Percentiles rank a stretch among this genome's conserved stretches.
Evolutionary conservation across 2,329 filamentous ascomycete species (phyloP).

Genomic region (Trichoderma sp.): DNA sequence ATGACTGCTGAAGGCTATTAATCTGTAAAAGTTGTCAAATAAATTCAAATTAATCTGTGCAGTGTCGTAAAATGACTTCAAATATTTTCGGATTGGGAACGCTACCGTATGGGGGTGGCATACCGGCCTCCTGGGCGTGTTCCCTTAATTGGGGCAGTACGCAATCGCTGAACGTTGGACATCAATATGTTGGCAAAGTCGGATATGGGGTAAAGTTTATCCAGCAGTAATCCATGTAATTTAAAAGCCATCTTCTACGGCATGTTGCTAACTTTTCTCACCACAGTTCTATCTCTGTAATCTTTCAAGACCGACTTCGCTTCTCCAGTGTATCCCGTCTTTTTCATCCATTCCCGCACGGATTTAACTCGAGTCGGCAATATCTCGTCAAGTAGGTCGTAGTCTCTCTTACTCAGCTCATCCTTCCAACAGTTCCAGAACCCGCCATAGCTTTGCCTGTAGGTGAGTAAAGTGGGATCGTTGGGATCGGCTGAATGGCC

Average conservation of each 20-base stretch:
- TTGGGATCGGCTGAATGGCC: not conserved
- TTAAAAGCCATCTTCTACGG: not conserved
- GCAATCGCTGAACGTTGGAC: too few species aligned
- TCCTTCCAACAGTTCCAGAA: constrained; percentile 10
- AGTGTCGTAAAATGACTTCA: not conserved
- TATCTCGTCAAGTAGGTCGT: not conserved
- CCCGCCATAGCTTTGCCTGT: not conserved
- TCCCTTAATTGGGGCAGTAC: too few species aligned
- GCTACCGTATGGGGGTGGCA: not conserved
- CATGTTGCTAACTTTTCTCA: not conserved
- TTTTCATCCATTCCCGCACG: not conserved
- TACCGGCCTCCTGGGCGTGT: too few species aligned
- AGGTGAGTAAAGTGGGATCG: not conserved
- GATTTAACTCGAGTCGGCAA: not conserved
- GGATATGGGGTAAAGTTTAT: not conserved
- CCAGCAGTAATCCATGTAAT: not conserved
- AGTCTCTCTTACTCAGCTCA: not conserved
- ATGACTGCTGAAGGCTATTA: too few species aligned
- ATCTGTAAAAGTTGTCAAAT: too few species aligned
- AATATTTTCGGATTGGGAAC: not conserved
- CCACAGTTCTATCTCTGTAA: not conserved
- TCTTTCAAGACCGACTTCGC: not conserved
- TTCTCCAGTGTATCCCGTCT: not conserved
- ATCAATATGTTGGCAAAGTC: not conserved
- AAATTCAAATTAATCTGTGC: too few species aligned